Percentiles rank a stretch among this genome's conserved stretches.
These are phyloP conservation scores for Brettanomyces custersianus DNA, from an alignment of 805 yeast species.

Conservation along the genomic window DNA sequence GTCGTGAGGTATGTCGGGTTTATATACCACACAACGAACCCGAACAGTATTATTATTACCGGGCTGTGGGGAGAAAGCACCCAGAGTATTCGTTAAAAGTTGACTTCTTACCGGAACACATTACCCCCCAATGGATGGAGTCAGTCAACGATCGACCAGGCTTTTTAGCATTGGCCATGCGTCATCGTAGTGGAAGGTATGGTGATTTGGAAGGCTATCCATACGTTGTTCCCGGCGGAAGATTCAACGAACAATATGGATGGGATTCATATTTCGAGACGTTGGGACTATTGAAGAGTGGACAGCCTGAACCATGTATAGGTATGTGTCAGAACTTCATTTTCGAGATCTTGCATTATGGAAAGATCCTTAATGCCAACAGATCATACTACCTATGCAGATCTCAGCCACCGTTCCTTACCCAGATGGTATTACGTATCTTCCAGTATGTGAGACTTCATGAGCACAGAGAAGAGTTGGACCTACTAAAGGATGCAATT, in stretches of 20 bases:
- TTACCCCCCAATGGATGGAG: conserved; percentile 70
- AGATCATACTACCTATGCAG: conserved; percentile 84
- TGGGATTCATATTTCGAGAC: conserved; percentile 97
- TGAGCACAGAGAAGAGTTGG: conserved; percentile 37
- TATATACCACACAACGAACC: conserved; percentile 63
- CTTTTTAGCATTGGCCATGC: conserved; percentile 69
- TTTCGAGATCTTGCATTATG: conserved; percentile 83
- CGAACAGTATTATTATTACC: conserved; percentile 68
- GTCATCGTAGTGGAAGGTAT: conserved; percentile 25
- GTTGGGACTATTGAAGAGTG: conserved; percentile 66
- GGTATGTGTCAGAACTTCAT: conserved; percentile 91
- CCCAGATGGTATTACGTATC: conserved; percentile 79
- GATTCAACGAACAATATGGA: conserved; percentile 93
- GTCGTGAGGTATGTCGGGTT: conserved; percentile 59
- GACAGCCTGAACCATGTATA: conserved; percentile 58
- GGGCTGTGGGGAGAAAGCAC: conserved; percentile 38
- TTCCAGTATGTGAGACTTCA: conserved; percentile 42
- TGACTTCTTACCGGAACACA: conserved; percentile 62
- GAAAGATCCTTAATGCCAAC: conserved; percentile 90
- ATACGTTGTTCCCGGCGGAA: conserved; percentile 94
- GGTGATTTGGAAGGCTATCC: conserved; percentile 51
- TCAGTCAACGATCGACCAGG: conserved; percentile 82
- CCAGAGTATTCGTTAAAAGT: conserved; percentile 62
- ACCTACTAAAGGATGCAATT: conserved; percentile 56
- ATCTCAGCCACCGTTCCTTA: conserved; percentile 93